Percentiles rank a stretch among this genome's conserved stretches.
phyloP scores from a whole-genome alignment of 2,329 filamentous ascomycete species.

The Penicillium sp. region DNA sequence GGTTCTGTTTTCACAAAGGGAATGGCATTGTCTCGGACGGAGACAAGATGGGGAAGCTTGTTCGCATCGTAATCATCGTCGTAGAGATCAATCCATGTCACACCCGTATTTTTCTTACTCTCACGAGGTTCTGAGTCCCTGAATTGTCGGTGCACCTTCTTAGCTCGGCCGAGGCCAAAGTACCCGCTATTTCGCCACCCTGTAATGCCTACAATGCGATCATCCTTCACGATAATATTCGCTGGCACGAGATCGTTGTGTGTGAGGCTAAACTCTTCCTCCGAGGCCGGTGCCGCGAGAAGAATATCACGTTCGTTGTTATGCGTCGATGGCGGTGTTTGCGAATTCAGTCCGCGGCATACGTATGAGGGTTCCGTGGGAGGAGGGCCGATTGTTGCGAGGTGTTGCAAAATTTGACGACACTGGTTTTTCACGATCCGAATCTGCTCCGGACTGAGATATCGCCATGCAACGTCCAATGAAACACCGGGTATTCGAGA shows the following conservation, averaged over 20 bases:
- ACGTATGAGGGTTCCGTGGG: slow-evolving; percentile 40
- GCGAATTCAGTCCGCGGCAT: slow-evolving; percentile 38
- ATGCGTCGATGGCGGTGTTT: slow-evolving; percentile 29
- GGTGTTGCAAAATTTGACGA: slow-evolving; percentile 38
- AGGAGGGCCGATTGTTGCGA: slow-evolving; percentile 32
- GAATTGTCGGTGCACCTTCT: slow-evolving; percentile 39
- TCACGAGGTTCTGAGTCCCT: slow-evolving; percentile 31
- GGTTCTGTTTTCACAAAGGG: slow-evolving; percentile 44
- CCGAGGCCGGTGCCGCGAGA: slow-evolving; percentile 32
- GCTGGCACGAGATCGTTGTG: slow-evolving; percentile 45
- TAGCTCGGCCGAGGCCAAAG: slow-evolving; percentile 42
- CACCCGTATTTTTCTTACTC: slow-evolving; percentile 17
- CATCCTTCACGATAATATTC: slow-evolving; percentile 45
- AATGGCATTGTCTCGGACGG: slow-evolving; percentile 25
- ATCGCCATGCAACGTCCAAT: slow-evolving; percentile 44
- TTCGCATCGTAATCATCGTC: slow-evolving; percentile 28
- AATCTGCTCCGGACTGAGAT: slow-evolving; percentile 41
- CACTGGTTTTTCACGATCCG: slow-evolving; percentile 42
- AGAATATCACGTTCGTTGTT: slow-evolving; percentile 39
- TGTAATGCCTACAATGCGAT: slow-evolving; percentile 42
- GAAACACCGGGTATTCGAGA: slow-evolving; percentile 47
- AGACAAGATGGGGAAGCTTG: slow-evolving; percentile 17
- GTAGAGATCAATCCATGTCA: slow-evolving; percentile 44
- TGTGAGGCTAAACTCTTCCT: slow-evolving; percentile 36
- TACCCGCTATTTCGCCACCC: slow-evolving; percentile 48